A percentile compares a stretch with the other conserved stretches of the same genome.
These are phyloP conservation scores for Eragrostis nindensis DNA, from an alignment of 176 grass and related monocot species.

Conservation along the genomic window DNA sequence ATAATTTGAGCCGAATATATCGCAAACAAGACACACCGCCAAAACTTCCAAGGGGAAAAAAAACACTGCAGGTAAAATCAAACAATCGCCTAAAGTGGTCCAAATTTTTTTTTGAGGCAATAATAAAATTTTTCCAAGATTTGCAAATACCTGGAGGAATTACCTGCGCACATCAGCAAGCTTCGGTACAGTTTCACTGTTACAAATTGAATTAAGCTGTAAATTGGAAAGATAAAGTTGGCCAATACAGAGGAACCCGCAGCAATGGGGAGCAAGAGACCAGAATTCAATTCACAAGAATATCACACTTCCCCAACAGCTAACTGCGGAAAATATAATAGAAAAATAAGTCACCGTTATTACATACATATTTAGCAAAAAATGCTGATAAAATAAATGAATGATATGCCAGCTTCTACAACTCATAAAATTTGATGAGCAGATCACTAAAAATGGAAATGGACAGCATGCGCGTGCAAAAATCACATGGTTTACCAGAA, in stretches of 20 bases:
- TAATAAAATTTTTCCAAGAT: background rate
- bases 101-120: background rate
- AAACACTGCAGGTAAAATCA: background rate
- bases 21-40: background rate
- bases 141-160: constrained; percentile 39
- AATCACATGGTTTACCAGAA: background rate
- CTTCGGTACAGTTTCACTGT: background rate
- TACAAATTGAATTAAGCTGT: constrained; percentile 1
- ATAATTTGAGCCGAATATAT: background rate
- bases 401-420: background rate
- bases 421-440: background rate
- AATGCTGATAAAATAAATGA: background rate
- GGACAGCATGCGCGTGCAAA: background rate
- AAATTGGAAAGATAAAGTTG: constrained; percentile 11
- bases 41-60: background rate
- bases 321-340: constrained; percentile 48
- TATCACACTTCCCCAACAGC: constrained; percentile 57
- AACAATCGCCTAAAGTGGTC: background rate
- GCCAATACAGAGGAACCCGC: constrained; percentile 13
- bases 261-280: background rate
- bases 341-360: constrained; percentile 1
- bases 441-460: constrained; percentile 2
- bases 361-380: constrained; percentile 30
- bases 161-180: background rate
- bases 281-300: constrained; percentile 8